Evolutionary conservation across 208 protist species (phyloP).

Genomic region (Leishmania amazonensis): DNA sequence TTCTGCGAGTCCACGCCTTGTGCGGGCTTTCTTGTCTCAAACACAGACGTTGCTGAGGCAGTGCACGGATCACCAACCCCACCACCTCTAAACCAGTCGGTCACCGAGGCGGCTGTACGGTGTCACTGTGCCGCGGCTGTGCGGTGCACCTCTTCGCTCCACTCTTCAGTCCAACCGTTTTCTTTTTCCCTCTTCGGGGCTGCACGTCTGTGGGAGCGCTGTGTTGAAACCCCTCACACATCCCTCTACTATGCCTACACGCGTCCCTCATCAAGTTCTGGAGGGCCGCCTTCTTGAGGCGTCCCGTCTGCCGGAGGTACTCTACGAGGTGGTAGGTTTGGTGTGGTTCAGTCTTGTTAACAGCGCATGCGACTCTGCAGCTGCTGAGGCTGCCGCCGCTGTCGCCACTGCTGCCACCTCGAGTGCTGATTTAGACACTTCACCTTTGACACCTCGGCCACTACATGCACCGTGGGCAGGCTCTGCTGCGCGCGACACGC

Average conservation of each 20-base stretch:
- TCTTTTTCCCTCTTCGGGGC: neutral
- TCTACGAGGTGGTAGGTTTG: conserved; percentile 22
- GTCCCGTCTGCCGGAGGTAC: conserved; percentile 12
- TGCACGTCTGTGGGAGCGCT: neutral
- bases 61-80: neutral
- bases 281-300: conserved; percentile 24
- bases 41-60: neutral
- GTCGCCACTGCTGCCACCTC: neutral
- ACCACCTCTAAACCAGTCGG: neutral
- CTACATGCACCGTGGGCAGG: neutral
- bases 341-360: conserved; percentile 28
- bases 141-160: neutral
- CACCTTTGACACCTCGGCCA: neutral
- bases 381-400: neutral
- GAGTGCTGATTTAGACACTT: neutral
- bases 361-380: neutral
- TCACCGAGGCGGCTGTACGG: neutral
- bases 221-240: neutral
- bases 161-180: neutral
- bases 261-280: conserved; percentile 3
- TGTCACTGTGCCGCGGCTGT: neutral
- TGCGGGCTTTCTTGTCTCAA: neutral
- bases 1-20: neutral
- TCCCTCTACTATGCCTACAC: conserved; percentile 1
- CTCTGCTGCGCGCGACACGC: neutral